phyloP scores from a whole-genome alignment of 345 rosid genomes.

The Gossypium rotundifolium region DNA sequence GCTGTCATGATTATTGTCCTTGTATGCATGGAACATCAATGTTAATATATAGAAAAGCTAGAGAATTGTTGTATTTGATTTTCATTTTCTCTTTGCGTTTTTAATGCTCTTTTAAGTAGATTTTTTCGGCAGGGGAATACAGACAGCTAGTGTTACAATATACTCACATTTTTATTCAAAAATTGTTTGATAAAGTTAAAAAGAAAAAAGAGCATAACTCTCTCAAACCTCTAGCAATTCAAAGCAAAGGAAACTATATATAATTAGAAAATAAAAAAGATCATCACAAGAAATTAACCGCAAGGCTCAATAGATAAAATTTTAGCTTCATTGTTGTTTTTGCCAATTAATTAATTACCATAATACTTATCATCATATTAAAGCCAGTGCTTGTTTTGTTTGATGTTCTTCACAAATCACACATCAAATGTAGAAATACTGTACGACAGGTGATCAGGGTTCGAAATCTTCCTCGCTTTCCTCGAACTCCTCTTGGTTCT shows the following conservation, averaged over 20 bases:
- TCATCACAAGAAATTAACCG: not conserved
- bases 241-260: not conserved
- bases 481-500: slow-evolving; percentile 16
- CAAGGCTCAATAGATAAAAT: not conserved
- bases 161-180: not conserved
- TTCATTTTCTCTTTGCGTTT: too few relatives aligned
- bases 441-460: slow-evolving; percentile 6
- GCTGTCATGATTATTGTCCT: not conserved
- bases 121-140: not conserved
- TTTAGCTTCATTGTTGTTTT: not conserved
- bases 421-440: not conserved
- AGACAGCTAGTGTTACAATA: not conserved
- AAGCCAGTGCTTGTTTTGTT: not conserved
- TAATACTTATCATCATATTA: not conserved
- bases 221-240: not conserved
- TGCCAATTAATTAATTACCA: not conserved
- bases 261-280: not conserved
- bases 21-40: too few relatives aligned
- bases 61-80: too few relatives aligned
- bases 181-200: not conserved
- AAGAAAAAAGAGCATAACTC: not conserved
- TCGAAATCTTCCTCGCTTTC: slow-evolving; percentile 11
- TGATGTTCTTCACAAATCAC: not conserved
- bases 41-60: too few relatives aligned
- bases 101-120: not conserved